phyloP scores from a whole-genome alignment of 176 grass and related monocot species.

The Elymus sibiricus region DNA sequence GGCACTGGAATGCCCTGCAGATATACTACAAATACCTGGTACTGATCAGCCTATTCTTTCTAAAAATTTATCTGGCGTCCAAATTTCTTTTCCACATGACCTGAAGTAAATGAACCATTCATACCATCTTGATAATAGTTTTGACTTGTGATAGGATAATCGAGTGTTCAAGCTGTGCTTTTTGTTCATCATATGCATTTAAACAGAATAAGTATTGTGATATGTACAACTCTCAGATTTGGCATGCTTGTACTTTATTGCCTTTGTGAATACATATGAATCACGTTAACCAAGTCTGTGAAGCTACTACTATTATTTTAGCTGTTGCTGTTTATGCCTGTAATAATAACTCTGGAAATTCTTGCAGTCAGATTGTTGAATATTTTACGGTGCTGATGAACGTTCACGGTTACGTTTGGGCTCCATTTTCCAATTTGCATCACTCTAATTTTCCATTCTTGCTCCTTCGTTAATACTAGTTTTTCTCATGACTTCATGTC shows the following conservation, averaged over 20 bases:
- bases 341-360: not conserved
- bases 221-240: not conserved
- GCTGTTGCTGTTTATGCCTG: not conserved
- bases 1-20: not conserved
- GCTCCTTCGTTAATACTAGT: not conserved
- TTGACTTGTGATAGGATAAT: not conserved
- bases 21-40: not conserved
- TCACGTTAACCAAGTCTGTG: not conserved
- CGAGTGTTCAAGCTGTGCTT: not conserved
- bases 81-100: too few species aligned
- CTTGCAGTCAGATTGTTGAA: not conserved
- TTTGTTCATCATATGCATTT: conserved; percentile 8
- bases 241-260: not conserved
- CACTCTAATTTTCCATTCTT: not conserved
- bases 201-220: conserved; percentile 14
- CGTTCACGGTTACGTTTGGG: not conserved
- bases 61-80: not conserved
- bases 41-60: not conserved
- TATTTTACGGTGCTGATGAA: not conserved
- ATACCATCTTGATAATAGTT: not conserved
- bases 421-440: conserved; percentile 1
- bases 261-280: not conserved
- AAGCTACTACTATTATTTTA: not conserved
- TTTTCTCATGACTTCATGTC: not conserved
- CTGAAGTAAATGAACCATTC: not conserved